Evolutionary conservation across 345 rosid genomes (phyloP).

Genomic region (Bruguiera sexangula): DNA sequence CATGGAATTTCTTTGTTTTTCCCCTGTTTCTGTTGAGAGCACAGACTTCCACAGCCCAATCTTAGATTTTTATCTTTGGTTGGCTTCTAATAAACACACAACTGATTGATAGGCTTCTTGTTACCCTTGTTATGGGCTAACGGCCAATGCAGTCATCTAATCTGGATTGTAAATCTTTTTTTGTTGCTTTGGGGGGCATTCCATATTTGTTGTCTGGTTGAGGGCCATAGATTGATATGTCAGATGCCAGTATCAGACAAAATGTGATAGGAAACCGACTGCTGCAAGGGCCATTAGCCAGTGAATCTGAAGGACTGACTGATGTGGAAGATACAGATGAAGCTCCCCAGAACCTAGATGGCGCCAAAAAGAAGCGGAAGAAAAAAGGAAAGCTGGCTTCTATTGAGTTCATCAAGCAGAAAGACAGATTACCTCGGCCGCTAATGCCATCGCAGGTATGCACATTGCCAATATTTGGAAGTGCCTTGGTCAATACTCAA

Average conservation of each 20-base stretch:
- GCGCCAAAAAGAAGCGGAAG: slow-evolving; percentile 25
- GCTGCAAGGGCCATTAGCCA: slow-evolving; percentile 31
- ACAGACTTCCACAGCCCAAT: too few relatives aligned
- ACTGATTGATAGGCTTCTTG: not conserved
- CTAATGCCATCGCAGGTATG: slow-evolving; percentile 75
- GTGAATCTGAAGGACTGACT: slow-evolving; percentile 30
- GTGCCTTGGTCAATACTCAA: not conserved
- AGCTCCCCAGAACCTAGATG: slow-evolving; percentile 28
- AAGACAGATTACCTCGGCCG: slow-evolving; percentile 32
- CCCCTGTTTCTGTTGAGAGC: too few relatives aligned
- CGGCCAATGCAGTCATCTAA: not conserved
- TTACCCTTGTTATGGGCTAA: not conserved
- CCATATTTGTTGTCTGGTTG: slow-evolving; percentile 12
- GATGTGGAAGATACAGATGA: slow-evolving; percentile 36
- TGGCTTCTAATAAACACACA: not conserved
- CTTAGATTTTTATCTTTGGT: not conserved
- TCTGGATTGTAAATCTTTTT: not conserved
- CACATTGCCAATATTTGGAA: slow-evolving; percentile 15
- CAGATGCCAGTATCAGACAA: slow-evolving; percentile 36
- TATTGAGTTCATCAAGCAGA: slow-evolving; percentile 39
- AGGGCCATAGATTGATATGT: slow-evolving; percentile 46
- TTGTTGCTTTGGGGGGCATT: not conserved
- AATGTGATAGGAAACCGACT: slow-evolving; percentile 46
- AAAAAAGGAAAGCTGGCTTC: slow-evolving; percentile 22
- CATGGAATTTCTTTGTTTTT: too few relatives aligned